These are phyloP conservation scores for Flueggea neowawraea DNA, from an alignment of 441 rosid genomes.

Conservation along the genomic window DNA sequence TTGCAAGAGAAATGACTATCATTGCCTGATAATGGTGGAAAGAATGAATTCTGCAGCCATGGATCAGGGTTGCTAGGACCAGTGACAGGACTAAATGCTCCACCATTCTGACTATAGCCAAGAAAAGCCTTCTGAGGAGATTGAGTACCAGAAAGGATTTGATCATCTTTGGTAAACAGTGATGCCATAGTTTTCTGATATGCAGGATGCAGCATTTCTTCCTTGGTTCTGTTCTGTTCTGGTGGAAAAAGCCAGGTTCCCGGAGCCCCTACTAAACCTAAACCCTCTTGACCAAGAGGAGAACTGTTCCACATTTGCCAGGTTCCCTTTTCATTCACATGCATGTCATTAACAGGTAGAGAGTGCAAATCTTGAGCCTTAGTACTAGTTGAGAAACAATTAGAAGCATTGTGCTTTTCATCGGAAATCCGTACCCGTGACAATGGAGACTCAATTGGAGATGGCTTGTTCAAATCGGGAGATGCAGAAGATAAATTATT, in stretches of 20 bases:
- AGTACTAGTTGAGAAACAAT: constrained; percentile 34
- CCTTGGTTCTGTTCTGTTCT: constrained; percentile 58
- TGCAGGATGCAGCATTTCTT: constrained; percentile 43
- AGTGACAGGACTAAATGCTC: constrained; percentile 52
- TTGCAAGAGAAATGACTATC: constrained; percentile 41
- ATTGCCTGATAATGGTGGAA: constrained; percentile 56
- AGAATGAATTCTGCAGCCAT: constrained; percentile 68
- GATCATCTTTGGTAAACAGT: constrained; percentile 67
- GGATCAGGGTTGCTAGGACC: constrained; percentile 61
- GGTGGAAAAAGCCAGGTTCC: constrained; percentile 63
- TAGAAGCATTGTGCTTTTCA: constrained; percentile 53
- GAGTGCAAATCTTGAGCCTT: constrained; percentile 39
- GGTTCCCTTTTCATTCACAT: constrained; percentile 51
- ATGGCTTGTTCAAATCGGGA: constrained; percentile 69
- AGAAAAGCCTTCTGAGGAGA: constrained; percentile 65
- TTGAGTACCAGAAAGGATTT: constrained; percentile 34
- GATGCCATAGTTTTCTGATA: constrained; percentile 60
- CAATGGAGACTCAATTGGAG: constrained; percentile 90
- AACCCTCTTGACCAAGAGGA: constrained; percentile 74
- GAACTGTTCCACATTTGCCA: constrained; percentile 98
- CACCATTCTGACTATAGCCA: constrained; percentile 56
- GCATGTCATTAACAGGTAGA: constrained; percentile 28
- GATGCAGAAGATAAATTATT: constrained; percentile 30
- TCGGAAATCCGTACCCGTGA: constrained; percentile 63
- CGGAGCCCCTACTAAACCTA: constrained; percentile 52